Percentiles rank a stretch among this genome's conserved stretches.
Evolutionary conservation across 305 asterid species (phyloP).

Genomic region (Coffea humblotiana): DNA sequence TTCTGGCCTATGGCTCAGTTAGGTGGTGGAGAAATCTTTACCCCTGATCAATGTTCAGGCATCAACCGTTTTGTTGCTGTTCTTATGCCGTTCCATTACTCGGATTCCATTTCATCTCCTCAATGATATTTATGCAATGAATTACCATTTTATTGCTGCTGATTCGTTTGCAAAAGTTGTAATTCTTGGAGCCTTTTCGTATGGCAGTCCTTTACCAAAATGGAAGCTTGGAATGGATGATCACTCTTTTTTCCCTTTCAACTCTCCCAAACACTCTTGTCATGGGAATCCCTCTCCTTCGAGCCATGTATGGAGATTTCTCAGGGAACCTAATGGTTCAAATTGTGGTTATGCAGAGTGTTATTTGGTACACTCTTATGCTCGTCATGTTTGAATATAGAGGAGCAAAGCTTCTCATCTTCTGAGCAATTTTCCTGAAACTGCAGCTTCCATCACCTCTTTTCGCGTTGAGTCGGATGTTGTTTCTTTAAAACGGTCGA

Average conservation of each 20-base stretch:
- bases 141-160: constrained; percentile 85
- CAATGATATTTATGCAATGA: constrained; percentile 73
- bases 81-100: constrained; percentile 83
- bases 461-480: constrained; percentile 85
- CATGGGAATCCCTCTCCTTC: constrained; percentile 84
- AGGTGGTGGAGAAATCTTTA: constrained; percentile 94
- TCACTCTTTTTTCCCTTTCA: constrained; percentile 78
- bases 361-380: constrained; percentile 86
- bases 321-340: constrained; percentile 90
- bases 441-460: constrained; percentile 80
- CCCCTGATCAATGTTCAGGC: constrained; percentile 94
- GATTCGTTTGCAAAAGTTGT: constrained; percentile 78
- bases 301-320: constrained; percentile 88
- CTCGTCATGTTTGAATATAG: constrained; percentile 78
- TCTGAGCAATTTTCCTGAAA: constrained; percentile 88
- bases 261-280: constrained; percentile 89
- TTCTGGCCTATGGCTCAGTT: constrained; percentile 85
- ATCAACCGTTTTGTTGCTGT: constrained; percentile 94
- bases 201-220: constrained; percentile 64
- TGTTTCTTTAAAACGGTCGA: constrained; percentile 63
- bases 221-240: constrained; percentile 75
- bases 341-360: constrained; percentile 86
- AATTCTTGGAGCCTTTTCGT: constrained; percentile 57
- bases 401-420: constrained; percentile 67
- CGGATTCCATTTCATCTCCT: constrained; percentile 85